Percentiles rank a stretch among this genome's conserved stretches.
phyloP scores from a whole-genome alignment of 2,329 filamentous ascomycete species.

The Penicillium sp. region DNA sequence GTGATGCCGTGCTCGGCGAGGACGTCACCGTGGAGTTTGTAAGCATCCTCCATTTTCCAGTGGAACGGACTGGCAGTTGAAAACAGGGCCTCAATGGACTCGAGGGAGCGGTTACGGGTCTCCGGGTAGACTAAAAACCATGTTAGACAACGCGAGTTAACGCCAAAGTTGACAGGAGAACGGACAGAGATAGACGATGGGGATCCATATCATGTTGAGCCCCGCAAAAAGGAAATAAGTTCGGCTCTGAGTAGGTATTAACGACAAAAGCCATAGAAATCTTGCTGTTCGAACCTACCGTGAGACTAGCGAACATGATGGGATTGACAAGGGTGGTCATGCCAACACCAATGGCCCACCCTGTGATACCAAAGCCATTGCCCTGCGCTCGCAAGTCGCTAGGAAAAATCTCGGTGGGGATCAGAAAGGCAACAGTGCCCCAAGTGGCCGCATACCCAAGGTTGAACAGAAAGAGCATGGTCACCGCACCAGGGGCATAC shows the following conservation, averaged over 20 bases:
- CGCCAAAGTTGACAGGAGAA: neutral
- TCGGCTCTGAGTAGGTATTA: constrained; percentile 32
- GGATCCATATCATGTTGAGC: constrained; percentile 52
- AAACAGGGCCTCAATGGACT: constrained; percentile 53
- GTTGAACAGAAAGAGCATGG: constrained; percentile 49
- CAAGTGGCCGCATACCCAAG: constrained; percentile 41
- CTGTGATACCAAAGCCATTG: constrained; percentile 58
- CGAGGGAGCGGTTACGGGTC: constrained; percentile 51
- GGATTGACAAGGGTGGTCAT: constrained; percentile 53
- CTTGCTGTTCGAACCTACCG: constrained; percentile 1
- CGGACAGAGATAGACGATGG: constrained; percentile 48
- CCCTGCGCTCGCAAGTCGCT: constrained; percentile 58
- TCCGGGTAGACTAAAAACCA: constrained; percentile 49
- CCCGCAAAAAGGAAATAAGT: constrained; percentile 55
- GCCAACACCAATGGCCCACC: constrained; percentile 58
- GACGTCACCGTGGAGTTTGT: constrained; percentile 30
- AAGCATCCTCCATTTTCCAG: constrained; percentile 47
- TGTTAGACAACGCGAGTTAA: constrained; percentile 5
- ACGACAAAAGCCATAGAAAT: neutral
- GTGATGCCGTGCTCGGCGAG: constrained; percentile 13
- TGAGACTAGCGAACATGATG: constrained; percentile 52
- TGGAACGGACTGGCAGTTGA: constrained; percentile 47
- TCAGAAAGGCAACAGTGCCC: constrained; percentile 52
- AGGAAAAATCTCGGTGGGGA: constrained; percentile 58
- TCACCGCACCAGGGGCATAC: constrained; percentile 47